Base-by-base conservation (phyloP, 768 basidiomycete genomes). In the Candolleomyces aberdarensis region DNA sequence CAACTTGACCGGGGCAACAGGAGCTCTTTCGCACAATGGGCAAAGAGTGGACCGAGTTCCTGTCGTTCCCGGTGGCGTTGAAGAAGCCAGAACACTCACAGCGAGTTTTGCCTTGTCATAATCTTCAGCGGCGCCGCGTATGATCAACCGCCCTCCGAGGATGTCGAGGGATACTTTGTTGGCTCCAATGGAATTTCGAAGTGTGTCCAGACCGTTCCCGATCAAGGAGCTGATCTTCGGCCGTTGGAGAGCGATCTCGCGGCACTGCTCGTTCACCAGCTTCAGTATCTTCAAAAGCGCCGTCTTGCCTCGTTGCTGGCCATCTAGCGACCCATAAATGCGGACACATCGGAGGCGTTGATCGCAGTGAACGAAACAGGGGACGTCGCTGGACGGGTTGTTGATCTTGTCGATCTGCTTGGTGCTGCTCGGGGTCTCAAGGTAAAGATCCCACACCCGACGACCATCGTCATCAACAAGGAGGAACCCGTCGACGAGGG, bases 371-470 rank as follows among this genome's bases (percentile, higher is more conserved):
- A 84, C 70, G 58, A 75, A 55, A 47, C 50, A 79, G 43, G 74
- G 73, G 3, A 60, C 57, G 3, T 70, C 69, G 14, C 74, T 70
- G 9, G 64, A 46, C 4, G 44, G 52, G 7, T 39, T 29, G 61
- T 78, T 78, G 20, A 82, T 39, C 29, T 68, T 66, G n/a, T 76
- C 73, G 31, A 85, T 56, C 9, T 70, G 70, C 26, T 72, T 72
- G 20, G 61, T 58, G 44, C 81, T 79, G 59, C 75, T 78, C n/a
- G 72, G 53, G n/a, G 72, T 69, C 15, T 76, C 73, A 60, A 85
- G 78, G 58, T 80, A 81, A 17, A 78, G 77, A 53, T 82, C 78
- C 83, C 85, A 85, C 3, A 79, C 60, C 1, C 63, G 59, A 20
- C 62, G 61, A 0, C 68, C 70, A 3, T 77, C 75, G 0, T 72